phyloP scores from a whole-genome alignment of 257 asterid genomes.

The Leptodermis oblonga region DNA sequence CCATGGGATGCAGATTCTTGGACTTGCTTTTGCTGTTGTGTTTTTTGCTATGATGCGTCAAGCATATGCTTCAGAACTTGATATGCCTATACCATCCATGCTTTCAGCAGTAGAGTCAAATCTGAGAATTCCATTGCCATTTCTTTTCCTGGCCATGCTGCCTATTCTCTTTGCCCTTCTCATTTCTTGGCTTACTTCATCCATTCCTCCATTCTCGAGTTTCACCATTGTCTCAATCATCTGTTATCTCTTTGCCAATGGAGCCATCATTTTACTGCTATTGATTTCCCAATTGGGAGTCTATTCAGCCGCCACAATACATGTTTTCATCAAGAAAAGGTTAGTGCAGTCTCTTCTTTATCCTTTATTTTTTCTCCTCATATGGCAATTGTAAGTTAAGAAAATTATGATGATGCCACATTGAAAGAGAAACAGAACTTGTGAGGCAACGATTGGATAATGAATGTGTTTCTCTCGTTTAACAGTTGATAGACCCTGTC shows the following conservation, averaged over 20 bases:
- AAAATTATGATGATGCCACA: background rate
- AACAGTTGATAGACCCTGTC: no score
- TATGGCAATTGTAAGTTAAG: background rate
- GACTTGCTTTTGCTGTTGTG: constrained; percentile 50
- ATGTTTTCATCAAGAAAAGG: constrained; percentile 70
- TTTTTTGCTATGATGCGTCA: constrained; percentile 92
- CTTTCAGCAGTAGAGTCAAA: constrained; percentile 82
- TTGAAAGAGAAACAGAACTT: background rate
- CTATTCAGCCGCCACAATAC: constrained; percentile 52
- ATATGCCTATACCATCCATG: constrained; percentile 75
- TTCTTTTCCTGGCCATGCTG: constrained; percentile 46
- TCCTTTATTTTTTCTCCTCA: constrained; percentile 10
- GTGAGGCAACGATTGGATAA: background rate
- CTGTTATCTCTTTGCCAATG: constrained; percentile 81
- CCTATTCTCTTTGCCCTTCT: constrained; percentile 56
- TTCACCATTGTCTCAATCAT: constrained; percentile 57
- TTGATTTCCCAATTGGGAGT: constrained; percentile 56
- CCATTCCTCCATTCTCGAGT: constrained; percentile 54
- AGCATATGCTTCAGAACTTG: constrained; percentile 83
- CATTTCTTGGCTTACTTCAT: constrained; percentile 50
- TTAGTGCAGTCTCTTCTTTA: constrained; percentile 31
- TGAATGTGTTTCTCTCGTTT: background rate
- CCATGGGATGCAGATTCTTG: constrained; percentile 20
- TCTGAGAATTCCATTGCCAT: constrained; percentile 61
- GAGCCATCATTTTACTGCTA: constrained; percentile 56